A percentile compares a stretch with the other conserved stretches of the same genome.
These are phyloP conservation scores for Gentiana straminea DNA, from an alignment of 257 asterid species.

Conservation along the genomic window DNA sequence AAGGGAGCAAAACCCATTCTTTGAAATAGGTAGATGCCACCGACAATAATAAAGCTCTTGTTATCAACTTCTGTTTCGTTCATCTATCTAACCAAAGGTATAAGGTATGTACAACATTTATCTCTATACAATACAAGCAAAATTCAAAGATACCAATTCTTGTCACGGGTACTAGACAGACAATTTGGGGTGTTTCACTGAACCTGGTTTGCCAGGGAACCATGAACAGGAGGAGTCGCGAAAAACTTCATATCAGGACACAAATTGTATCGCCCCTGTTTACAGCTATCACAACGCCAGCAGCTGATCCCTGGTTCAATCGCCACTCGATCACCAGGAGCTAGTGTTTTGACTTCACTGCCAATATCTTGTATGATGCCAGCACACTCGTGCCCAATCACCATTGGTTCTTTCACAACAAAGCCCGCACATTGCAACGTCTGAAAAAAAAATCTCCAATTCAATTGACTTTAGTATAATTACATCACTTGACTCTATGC, in stretches of 20 bases:
- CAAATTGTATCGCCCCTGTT: conserved; percentile 23
- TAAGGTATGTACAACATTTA: too few relatives aligned
- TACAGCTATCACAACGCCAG: conserved; percentile 23
- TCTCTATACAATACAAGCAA: background rate
- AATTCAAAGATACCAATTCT: background rate
- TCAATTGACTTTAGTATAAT: background rate
- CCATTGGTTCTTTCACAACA: conserved; percentile 29
- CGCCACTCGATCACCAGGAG: conserved; percentile 27
- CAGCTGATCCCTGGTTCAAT: conserved; percentile 31
- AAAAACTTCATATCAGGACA: conserved; percentile 23
- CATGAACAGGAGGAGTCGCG: conserved; percentile 36
- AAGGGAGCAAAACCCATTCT: too few relatives aligned
- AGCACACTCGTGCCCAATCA: conserved; percentile 39
- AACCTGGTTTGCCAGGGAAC: conserved; percentile 36
- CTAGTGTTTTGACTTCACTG: conserved; percentile 17
- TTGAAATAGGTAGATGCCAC: too few relatives aligned
- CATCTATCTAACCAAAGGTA: too few relatives aligned
- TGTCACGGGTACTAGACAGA: background rate
- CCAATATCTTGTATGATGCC: conserved; percentile 29
- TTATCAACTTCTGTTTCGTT: too few relatives aligned
- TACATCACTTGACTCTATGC: background rate
- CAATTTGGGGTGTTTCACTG: background rate
- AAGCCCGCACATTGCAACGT: conserved; percentile 21
- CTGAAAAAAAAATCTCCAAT: conserved; percentile 5
- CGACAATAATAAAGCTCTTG: too few relatives aligned